Evolutionary conservation across 1,139 yeast genomes (phyloP), one percentile per base, ranked within the genome.

Genomic region (Groenewaldozyma sp.): DNA sequence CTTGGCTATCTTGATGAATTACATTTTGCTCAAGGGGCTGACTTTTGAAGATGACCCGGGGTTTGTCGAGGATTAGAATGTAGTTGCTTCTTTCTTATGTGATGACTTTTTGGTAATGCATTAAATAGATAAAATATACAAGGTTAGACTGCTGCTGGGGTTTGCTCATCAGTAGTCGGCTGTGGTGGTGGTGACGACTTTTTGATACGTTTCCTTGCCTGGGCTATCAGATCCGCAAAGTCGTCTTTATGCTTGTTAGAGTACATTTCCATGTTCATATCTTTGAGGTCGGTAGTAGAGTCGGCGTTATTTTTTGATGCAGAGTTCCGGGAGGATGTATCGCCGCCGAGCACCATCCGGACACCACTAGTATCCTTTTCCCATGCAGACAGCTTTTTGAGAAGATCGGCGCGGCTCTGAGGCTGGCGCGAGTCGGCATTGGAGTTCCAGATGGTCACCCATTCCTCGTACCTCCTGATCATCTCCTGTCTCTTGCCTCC

Each of bases 401-500:
- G 63, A 35, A 88, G 56, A 3, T 73, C 71, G 34, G 64, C 60
- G 22, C 74, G 77, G 16, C 74, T 60, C 3, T 73, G 73, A 0
- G 95, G 96, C 22, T 67, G 67, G 37, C 73, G 66, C n/a, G 87
- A 72, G 54, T 87, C 96, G 37, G 79, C 70, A 53, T 87, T 87
- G 14, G 95, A 80, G 53, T 88, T 88, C 76, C 79, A 82, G 13
- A 87, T 56, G 28, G 81, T 76, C 45, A 82, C 76, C 65, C 79
- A 88, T 48, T 88, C 94, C 44, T 77, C 77, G 55, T 82, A 82
- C 35, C 97, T 65, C 24, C 73, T 63, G 45, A 83, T 88, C 49
- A 87, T 55, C 48, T 75, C 81, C 20, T 63, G 63, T 46, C 84
- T 64, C 2, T 78, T 62, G 0, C 97, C 97, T 3, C 57, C 56